Percentiles rank a stretch among this genome's conserved stretches.
Conservation (phyloP, 2,329 filamentous ascomycete species). For the Pseudogymnoascus sp. region DNA sequence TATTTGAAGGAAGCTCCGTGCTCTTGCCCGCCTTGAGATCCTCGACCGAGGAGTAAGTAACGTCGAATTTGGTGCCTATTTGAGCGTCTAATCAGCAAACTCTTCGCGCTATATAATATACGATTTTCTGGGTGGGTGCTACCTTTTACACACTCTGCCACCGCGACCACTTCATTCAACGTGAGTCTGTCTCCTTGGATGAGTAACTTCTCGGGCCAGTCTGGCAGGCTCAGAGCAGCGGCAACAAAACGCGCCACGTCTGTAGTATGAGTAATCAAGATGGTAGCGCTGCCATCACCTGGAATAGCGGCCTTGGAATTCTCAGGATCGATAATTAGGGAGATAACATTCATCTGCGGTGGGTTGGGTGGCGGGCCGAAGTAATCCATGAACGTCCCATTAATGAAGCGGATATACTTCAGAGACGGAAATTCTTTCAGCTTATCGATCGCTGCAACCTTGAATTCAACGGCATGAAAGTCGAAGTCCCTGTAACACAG, state of each 20-base stretch:
- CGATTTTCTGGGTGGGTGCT: not conserved
- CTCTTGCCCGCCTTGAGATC: slow-evolving; percentile 15
- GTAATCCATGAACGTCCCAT: not conserved
- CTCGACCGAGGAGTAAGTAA: slow-evolving; percentile 24
- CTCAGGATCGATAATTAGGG: not conserved
- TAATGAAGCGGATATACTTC: not conserved
- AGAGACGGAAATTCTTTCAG: not conserved
- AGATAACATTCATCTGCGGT: not conserved
- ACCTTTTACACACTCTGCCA: slow-evolving; percentile 21
- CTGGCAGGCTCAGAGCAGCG: slow-evolving; percentile 13
- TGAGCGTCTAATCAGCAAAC: slow-evolving; percentile 2
- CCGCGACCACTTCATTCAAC: slow-evolving; percentile 21
- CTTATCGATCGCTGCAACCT: not conserved
- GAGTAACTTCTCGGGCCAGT: slow-evolving; percentile 19
- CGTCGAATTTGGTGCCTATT: slow-evolving; percentile 19
- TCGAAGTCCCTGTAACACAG: not conserved
- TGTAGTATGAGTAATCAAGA: slow-evolving; percentile 19
- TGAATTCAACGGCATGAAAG: not conserved
- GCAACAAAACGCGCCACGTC: slow-evolving; percentile 23
- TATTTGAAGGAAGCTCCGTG: slow-evolving; percentile 22
- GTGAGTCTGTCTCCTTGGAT: slow-evolving; percentile 24
- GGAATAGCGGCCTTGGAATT: not conserved
- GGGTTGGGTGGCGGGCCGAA: not conserved
- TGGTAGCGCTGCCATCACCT: not conserved
- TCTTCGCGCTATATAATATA: not conserved